A percentile compares a stretch with the other conserved stretches of the same genome.
Evolutionary conservation across 805 yeast species (phyloP).

Genomic region (Ogataea degrootiae): DNA sequence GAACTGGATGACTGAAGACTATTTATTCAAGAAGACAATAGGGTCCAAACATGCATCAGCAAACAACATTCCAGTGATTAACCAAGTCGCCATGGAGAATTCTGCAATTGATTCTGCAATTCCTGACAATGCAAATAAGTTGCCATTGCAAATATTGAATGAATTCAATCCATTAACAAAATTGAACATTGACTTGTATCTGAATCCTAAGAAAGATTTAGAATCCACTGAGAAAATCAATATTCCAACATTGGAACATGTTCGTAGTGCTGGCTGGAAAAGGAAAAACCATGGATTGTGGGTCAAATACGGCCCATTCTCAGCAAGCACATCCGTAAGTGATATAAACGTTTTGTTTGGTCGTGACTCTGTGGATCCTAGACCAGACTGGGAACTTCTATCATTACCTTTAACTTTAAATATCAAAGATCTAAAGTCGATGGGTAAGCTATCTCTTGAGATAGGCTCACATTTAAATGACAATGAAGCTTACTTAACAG

Average conservation of each 20-base stretch:
- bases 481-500: slow-evolving; percentile 29
- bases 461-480: slow-evolving; percentile 6
- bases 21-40: slow-evolving; percentile 13
- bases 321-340: slow-evolving; percentile 36
- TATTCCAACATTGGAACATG: slow-evolving; percentile 22
- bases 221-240: neutral
- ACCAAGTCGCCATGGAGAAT: slow-evolving; percentile 13
- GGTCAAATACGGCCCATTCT: slow-evolving; percentile 46
- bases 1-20: slow-evolving; percentile 8
- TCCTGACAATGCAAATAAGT: neutral
- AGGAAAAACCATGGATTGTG: slow-evolving; percentile 49
- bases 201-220: neutral
- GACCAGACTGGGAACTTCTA: slow-evolving; percentile 59
- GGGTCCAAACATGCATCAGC: slow-evolving; percentile 3
- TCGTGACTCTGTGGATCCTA: slow-evolving; percentile 66
- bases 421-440: slow-evolving; percentile 5
- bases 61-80: slow-evolving; percentile 1
- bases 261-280: slow-evolving; percentile 42
- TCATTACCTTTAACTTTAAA: slow-evolving; percentile 14
- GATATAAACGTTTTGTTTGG: slow-evolving; percentile 73
- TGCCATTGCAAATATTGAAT: slow-evolving; percentile 6
- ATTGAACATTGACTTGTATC: neutral
- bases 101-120: slow-evolving; percentile 6
- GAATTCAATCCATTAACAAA: slow-evolving; percentile 3
- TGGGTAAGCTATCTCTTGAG: slow-evolving; percentile 2